A percentile compares a stretch with the other conserved stretches of the same genome.
Evolutionary conservation across 1,139 yeast species (phyloP).

Genomic region (Casaregolazyma suthepensis): DNA sequence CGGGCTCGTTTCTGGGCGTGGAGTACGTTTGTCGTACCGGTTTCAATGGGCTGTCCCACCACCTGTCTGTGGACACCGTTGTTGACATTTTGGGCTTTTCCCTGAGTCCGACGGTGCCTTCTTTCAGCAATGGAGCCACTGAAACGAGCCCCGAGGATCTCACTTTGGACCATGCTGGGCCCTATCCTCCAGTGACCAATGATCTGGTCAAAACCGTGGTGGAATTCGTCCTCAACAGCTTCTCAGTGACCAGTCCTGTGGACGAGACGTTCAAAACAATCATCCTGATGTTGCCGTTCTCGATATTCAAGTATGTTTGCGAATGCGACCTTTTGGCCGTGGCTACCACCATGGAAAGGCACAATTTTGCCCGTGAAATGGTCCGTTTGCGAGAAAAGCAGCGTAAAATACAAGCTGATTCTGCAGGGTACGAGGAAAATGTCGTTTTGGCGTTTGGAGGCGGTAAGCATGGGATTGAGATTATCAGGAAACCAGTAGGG

Average conservation of each 20-base stretch:
- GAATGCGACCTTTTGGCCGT: conserved; percentile 26
- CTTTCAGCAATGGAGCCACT: background rate
- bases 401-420: conserved; percentile 15
- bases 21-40: conserved; percentile 27
- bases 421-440: conserved; percentile 25
- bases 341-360: conserved; percentile 28
- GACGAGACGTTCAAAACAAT: conserved; percentile 19
- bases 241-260: conserved; percentile 19
- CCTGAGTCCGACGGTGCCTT: conserved; percentile 8
- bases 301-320: conserved; percentile 25
- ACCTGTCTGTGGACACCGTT: conserved; percentile 21
- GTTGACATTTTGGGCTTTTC: conserved; percentile 25
- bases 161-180: conserved; percentile 25
- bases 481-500: conserved; percentile 28
- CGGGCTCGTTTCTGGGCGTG: conserved; percentile 29
- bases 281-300: conserved; percentile 26
- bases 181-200: conserved; percentile 32
- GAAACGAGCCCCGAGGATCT: conserved; percentile 16
- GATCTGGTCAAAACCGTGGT: conserved; percentile 22
- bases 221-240: conserved; percentile 22
- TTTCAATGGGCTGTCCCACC: conserved; percentile 20
- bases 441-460: conserved; percentile 34
- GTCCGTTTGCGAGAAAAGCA: conserved; percentile 23
- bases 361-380: conserved; percentile 28
- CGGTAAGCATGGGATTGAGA: conserved; percentile 32